Evolutionary conservation across 2,329 filamentous ascomycete genomes (phyloP).

Genomic region (Aspergillus sclerotialis): DNA sequence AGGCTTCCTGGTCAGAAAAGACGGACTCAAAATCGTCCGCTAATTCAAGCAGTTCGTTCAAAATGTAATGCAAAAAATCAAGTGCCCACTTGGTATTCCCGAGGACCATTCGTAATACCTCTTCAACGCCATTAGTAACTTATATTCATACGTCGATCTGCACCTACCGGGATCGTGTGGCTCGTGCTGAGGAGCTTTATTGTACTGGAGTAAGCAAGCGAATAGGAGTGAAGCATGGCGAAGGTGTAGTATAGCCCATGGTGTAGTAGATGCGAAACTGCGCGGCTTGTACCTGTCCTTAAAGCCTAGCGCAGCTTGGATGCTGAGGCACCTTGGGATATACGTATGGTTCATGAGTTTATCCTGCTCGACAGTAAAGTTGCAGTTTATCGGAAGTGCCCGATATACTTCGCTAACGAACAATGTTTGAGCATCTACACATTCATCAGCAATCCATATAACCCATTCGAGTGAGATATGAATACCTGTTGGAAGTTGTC

Average conservation of each 20-base stretch:
- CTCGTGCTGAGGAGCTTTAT: constrained; percentile 43
- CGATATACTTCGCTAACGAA: constrained; percentile 62
- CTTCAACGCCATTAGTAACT: constrained; percentile 31
- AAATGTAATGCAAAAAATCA: constrained; percentile 53
- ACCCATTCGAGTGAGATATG: constrained; percentile 35
- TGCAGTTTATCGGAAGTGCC: constrained; percentile 65
- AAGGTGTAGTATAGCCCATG: constrained; percentile 67
- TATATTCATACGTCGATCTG: background rate
- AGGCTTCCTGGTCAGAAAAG: constrained; percentile 26
- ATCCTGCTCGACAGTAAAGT: constrained; percentile 76
- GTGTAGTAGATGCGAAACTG: constrained; percentile 63
- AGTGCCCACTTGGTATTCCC: constrained; percentile 74
- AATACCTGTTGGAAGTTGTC: constrained; percentile 37
- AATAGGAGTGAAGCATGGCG: constrained; percentile 60
- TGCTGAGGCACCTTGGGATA: constrained; percentile 69
- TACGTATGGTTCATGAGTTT: constrained; percentile 64
- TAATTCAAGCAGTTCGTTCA: constrained; percentile 47
- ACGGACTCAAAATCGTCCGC: constrained; percentile 32
- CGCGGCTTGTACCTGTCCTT: constrained; percentile 56
- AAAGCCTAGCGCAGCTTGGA: constrained; percentile 73
- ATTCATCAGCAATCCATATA: constrained; percentile 14
- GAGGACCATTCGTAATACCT: constrained; percentile 64
- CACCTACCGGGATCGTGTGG: constrained; percentile 52
- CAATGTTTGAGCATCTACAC: constrained; percentile 52
- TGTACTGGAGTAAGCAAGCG: constrained; percentile 60